Percentiles rank a stretch among this genome's conserved stretches.
Evolutionary conservation across 345 rosid genomes (phyloP).

Genomic region (Syzygium oleosum): DNA sequence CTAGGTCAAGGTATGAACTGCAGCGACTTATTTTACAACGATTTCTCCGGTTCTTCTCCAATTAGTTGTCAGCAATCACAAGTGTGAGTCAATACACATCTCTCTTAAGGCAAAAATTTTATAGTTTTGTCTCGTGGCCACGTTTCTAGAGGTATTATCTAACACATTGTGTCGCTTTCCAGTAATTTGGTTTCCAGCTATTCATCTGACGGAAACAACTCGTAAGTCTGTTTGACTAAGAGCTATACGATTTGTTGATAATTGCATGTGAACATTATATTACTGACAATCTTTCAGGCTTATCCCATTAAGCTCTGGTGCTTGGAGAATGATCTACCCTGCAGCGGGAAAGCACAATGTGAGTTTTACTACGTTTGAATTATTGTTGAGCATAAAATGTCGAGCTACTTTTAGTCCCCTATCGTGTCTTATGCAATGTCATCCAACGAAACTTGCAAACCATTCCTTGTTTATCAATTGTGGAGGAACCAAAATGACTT

Average conservation of each 20-base stretch:
- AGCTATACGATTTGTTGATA: neutral
- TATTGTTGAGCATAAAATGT: neutral
- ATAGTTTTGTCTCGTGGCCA: neutral
- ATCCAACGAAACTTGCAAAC: constrained; percentile 20
- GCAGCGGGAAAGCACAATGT: constrained; percentile 38
- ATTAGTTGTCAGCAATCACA: constrained; percentile 25
- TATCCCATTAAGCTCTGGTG: too few relatives aligned
- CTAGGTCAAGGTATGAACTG: neutral
- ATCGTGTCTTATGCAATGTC: neutral
- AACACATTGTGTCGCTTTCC: constrained; percentile 6
- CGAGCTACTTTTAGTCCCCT: neutral
- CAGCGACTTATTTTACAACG: constrained; percentile 92
- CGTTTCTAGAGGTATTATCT: neutral
- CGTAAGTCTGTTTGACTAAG: constrained; percentile 30
- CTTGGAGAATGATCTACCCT: too few relatives aligned
- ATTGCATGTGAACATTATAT: neutral
- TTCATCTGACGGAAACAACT: constrained; percentile 22
- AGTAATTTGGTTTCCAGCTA: constrained; percentile 69
- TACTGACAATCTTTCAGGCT: neutral
- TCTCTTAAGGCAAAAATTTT: neutral
- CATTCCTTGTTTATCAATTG: constrained; percentile 70
- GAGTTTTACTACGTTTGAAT: constrained; percentile 8
- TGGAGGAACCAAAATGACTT: constrained; percentile 31
- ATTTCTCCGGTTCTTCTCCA: constrained; percentile 39
- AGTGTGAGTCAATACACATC: constrained; percentile 32